These are phyloP conservation scores for Hortiboletus flavorubellus DNA, from an alignment of 768 basidiomycete genomes.

Conservation along the genomic window DNA sequence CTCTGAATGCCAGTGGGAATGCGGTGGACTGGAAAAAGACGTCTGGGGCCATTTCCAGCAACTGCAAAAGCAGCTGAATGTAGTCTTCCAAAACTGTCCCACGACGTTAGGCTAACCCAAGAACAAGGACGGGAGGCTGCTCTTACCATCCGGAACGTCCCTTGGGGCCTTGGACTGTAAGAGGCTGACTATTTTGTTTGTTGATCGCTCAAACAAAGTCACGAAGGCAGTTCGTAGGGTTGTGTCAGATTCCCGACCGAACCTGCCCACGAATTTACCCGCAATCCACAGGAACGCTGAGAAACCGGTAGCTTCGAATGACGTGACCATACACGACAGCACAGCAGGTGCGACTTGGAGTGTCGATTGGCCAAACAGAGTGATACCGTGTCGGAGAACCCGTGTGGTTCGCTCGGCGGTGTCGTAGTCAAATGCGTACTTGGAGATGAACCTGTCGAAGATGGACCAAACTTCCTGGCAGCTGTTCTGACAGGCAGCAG, in stretches of 20 bases:
- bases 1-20: constrained; percentile 76
- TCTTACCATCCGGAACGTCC: constrained; percentile 86
- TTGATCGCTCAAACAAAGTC: constrained; percentile 71
- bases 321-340: constrained; percentile 67
- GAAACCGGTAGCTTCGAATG: constrained; percentile 78
- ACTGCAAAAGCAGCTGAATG: constrained; percentile 69
- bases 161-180: constrained; percentile 65
- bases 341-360: constrained; percentile 68
- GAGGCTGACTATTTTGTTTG: constrained; percentile 62
- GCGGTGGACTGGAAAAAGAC: constrained; percentile 74
- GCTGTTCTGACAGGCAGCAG: constrained; percentile 72
- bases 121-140: background rate
- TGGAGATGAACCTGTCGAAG: constrained; percentile 75
- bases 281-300: constrained; percentile 93
- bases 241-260: constrained; percentile 62
- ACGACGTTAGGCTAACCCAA: constrained; percentile 1
- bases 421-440: constrained; percentile 71
- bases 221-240: constrained; percentile 55
- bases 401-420: constrained; percentile 83
- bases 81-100: constrained; percentile 90
- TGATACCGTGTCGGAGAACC: constrained; percentile 78
- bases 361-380: constrained; percentile 69
- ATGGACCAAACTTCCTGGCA: constrained; percentile 80
- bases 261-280: constrained; percentile 78
- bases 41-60: constrained; percentile 66